phyloP scores from a whole-genome alignment of 768 basidiomycete species.

The Sutorius australiensis region DNA sequence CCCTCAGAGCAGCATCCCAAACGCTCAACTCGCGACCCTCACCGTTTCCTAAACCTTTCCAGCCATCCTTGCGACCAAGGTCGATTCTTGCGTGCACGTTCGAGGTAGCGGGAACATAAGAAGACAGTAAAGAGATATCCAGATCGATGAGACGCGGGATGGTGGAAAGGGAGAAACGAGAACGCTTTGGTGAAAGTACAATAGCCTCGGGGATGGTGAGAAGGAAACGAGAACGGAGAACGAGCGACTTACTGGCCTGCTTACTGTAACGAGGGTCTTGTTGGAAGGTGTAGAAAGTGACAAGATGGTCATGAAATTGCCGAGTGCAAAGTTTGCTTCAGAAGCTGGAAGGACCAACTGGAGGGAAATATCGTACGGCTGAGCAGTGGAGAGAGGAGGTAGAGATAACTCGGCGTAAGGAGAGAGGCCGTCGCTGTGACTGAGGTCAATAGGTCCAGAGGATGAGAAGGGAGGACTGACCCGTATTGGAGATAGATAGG shows the following conservation, averaged over 20 bases:
- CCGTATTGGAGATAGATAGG: conserved; percentile 77
- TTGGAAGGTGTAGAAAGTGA: conserved; percentile 58
- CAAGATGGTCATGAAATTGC: conserved; percentile 80
- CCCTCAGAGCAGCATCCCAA: conserved; percentile 55
- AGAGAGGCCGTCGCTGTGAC: conserved; percentile 51
- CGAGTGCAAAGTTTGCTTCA: conserved; percentile 66
- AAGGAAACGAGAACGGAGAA: not conserved
- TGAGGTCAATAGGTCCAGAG: conserved; percentile 2
- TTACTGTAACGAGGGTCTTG: conserved; percentile 55
- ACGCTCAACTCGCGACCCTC: conserved; percentile 73
- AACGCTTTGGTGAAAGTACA: conserved; percentile 38
- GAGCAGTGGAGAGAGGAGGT: conserved; percentile 50
- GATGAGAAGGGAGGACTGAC: conserved; percentile 38
- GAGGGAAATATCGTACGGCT: conserved; percentile 74
- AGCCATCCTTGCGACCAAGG: conserved; percentile 69
- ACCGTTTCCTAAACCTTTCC: conserved; percentile 66
- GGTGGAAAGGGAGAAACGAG: conserved; percentile 35
- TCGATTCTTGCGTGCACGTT: conserved; percentile 58
- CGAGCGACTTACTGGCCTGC: conserved; percentile 56
- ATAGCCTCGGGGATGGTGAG: conserved; percentile 48
- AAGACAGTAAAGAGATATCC: conserved; percentile 53
- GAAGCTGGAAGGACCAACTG: conserved; percentile 62
- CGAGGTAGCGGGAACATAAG: conserved; percentile 47
- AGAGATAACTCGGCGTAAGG: conserved; percentile 62
- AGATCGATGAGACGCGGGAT: conserved; percentile 43